These are phyloP conservation scores for Avena atlantica DNA, from an alignment of 176 grass and related monocot species.

Conservation along the genomic window DNA sequence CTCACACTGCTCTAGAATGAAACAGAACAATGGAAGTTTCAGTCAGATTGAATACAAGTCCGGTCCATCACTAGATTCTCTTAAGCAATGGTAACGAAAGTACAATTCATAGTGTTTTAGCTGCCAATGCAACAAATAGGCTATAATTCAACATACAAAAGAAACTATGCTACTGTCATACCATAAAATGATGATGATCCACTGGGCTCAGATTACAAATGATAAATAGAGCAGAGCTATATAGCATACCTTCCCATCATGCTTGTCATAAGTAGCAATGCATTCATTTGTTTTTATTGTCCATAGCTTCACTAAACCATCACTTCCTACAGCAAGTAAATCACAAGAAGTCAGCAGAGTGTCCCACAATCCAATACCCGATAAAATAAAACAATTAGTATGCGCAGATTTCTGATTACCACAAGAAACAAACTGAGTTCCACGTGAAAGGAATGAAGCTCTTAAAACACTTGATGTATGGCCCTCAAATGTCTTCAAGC, in stretches of 20 bases:
- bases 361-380: not conserved
- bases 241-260: slow-evolving; percentile 83
- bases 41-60: not conserved
- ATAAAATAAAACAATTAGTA: slow-evolving; percentile 20
- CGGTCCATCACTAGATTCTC: not conserved
- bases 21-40: not conserved
- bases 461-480: slow-evolving; percentile 88
- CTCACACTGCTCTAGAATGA: not conserved
- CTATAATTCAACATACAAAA: slow-evolving; percentile 16
- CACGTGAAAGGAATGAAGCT: slow-evolving; percentile 80
- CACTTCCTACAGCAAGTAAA: slow-evolving; percentile 72
- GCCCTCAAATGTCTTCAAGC: slow-evolving; percentile 95
- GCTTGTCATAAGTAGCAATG: slow-evolving; percentile 93
- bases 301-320: slow-evolving; percentile 96
- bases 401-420: slow-evolving; percentile 57
- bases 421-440: slow-evolving; percentile 87
- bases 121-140: not conserved
- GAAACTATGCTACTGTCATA: not conserved
- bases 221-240: slow-evolving; percentile 17
- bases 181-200: not conserved
- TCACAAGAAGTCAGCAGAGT: slow-evolving; percentile 31
- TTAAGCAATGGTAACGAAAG: not conserved
- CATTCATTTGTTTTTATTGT: slow-evolving; percentile 92
- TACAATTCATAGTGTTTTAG: slow-evolving; percentile 2
- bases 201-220: not conserved